Conservation (phyloP, 1,139 yeast species). For the Blastobotrys buckinghamii region DNA sequence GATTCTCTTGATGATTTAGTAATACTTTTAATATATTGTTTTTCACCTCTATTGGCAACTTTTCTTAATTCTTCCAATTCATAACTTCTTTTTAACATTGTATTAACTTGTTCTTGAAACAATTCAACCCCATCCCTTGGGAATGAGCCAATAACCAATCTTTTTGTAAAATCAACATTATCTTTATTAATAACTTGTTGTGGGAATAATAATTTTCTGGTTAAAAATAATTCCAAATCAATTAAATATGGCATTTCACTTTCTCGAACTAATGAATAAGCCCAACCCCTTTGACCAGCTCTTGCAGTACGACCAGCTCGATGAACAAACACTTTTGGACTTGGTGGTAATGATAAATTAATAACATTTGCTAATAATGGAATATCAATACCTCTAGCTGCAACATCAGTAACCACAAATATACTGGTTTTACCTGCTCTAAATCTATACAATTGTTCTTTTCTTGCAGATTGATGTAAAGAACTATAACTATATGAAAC, state of each 20-base stretch:
- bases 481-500: slow-evolving; percentile 91
- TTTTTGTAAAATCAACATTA: slow-evolving; percentile 57
- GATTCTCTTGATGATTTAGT: slow-evolving; percentile 83
- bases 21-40: slow-evolving; percentile 77
- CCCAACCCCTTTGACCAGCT: slow-evolving; percentile 98
- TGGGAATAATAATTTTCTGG: slow-evolving; percentile 57
- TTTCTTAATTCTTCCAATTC: slow-evolving; percentile 61
- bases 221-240: slow-evolving; percentile 86
- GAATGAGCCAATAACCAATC: slow-evolving; percentile 76
- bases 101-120: slow-evolving; percentile 65
- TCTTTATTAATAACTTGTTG: slow-evolving; percentile 31
- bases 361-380: slow-evolving; percentile 93
- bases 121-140: slow-evolving; percentile 71
- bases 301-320: slow-evolving; percentile 99
- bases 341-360: slow-evolving; percentile 83
- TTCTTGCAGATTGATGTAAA: slow-evolving; percentile 91
- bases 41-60: slow-evolving; percentile 84
- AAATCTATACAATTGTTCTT: slow-evolving; percentile 79
- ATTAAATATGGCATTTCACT: slow-evolving; percentile 83
- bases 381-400: slow-evolving; percentile 99
- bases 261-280: slow-evolving; percentile 82
- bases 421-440: slow-evolving; percentile 76
- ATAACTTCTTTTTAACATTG: slow-evolving; percentile 55
- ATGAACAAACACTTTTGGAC: slow-evolving; percentile 90
- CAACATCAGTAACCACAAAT: slow-evolving; percentile 95